Evolutionary conservation across 352 stramenopile species (phyloP).

Genomic region (Plasmopara muralis): DNA sequence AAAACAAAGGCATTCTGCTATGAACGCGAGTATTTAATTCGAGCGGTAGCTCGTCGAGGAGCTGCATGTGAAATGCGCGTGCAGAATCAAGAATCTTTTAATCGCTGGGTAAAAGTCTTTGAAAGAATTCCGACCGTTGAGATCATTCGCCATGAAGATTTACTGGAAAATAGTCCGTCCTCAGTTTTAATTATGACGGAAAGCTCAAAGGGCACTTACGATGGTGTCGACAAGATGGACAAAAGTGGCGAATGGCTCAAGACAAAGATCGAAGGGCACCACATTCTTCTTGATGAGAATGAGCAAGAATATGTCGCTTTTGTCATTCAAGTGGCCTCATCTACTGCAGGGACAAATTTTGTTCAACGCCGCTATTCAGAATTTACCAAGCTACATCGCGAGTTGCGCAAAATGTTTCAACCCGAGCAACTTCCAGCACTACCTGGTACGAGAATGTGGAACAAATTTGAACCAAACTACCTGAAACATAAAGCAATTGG

Average conservation of each 20-base stretch:
- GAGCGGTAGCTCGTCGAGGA: slow-evolving; percentile 57
- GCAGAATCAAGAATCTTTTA: slow-evolving; percentile 69
- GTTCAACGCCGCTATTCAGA: slow-evolving; percentile 79
- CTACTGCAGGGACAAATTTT: slow-evolving; percentile 45
- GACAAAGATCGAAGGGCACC: slow-evolving; percentile 75
- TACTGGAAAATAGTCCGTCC: slow-evolving; percentile 74
- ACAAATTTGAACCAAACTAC: slow-evolving; percentile 78
- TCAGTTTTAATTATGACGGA: slow-evolving; percentile 70
- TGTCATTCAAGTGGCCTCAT: slow-evolving; percentile 74
- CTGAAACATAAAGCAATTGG: slow-evolving; percentile 71
- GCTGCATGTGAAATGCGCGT: slow-evolving; percentile 76
- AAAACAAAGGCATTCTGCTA: slow-evolving; percentile 66
- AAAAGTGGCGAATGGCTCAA: slow-evolving; percentile 52
- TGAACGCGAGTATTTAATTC: slow-evolving; percentile 69
- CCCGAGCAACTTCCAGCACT: slow-evolving; percentile 70
- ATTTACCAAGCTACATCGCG: slow-evolving; percentile 66
- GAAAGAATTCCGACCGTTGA: slow-evolving; percentile 43
- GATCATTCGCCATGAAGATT: slow-evolving; percentile 64
- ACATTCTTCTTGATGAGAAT: slow-evolving; percentile 63
- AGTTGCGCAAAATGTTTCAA: slow-evolving; percentile 70
- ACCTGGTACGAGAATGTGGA: slow-evolving; percentile 72
- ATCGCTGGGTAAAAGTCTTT: slow-evolving; percentile 65
- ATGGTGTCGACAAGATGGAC: slow-evolving; percentile 9
- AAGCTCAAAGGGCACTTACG: slow-evolving; percentile 17
- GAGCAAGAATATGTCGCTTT: slow-evolving; percentile 69